Evolutionary conservation across 1,284 basidiomycete genomes (phyloP), one percentile per base, ranked within the genome.

Genomic region (Hemileia vastatrix): DNA sequence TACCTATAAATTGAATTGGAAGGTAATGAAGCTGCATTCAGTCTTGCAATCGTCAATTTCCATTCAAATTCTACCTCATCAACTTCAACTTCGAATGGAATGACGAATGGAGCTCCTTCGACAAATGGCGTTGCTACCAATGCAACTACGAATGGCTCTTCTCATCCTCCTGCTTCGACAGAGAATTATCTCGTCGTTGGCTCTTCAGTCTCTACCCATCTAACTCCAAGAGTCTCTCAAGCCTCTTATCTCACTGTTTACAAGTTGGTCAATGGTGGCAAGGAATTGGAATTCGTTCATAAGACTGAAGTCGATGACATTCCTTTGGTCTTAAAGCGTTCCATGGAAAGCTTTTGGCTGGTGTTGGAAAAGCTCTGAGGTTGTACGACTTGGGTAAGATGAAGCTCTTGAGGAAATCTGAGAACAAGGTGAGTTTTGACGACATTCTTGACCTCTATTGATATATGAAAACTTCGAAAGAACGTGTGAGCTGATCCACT

Each of bases 31-130:
- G 48, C 48, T 24, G 48, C 48, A 13, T 50, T 50, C 48, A 50
- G 48, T 32, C 13, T 11, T 32, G 48, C 48, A 11, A n/a, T 50
- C 23, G 48, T 50, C 23, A 24, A 24, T 15, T 50, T 50, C 31
- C 13, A 9, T 50, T 61, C 58, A 68, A 27, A 27, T 27, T 27
- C 27, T 27, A 27, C 27, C 27, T 27, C 27, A 27, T 27, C 27
- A 27, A 27, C 27, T 27, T 27, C 27, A 27, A 27, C 27, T 27
- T 27, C 27, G 27, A 27, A 27, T 27, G 27, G 27, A 27, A 27
- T 27, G 27, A 27, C 27, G 27, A 27, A 27, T 27, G 27, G 27
- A 27, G 66, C 43, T 57, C 62, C 9, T 67, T 64, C 9, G 64
- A 27, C 27, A 27, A 27, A 27, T 27, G n/a, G n/a, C n/a, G n/a